Base-by-base conservation (phyloP, 75 land plant species). In the Selaginella moellendorffii region DNA sequence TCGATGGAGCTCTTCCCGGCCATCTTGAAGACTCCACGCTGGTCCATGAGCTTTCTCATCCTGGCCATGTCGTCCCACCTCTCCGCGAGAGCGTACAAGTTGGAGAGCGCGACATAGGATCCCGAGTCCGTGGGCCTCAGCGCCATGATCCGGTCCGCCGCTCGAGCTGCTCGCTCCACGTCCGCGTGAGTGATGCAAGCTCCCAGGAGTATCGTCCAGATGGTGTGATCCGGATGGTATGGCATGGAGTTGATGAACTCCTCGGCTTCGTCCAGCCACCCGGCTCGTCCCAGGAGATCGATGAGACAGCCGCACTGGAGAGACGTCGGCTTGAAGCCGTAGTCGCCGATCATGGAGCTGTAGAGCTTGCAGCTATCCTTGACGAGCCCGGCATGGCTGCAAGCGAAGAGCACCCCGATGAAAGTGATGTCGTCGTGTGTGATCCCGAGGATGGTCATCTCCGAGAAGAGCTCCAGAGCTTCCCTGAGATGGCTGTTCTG, bases 261-360 rank as follows among this genome's bases (percentile, higher is more conserved):
- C 1, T 54, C 28, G 46, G 84, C 84, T 63, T 76, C 77, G 25
- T 71, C 67, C 27, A 79, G 27, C 19, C 29, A 28, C 9, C 83
- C 83, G 24, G 80, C 80, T 28, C 83, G 77, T n/a, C 83, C 77
- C 18, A 81, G 72, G n/a, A 81, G 30, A 66, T 81, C 83, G 28
- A 80, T 79, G 77, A 80, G 68, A 67, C 83, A 77, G 1, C 76
- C 79, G 65, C 77, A 80, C 58, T 80, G 83, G 21, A 71, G 69
- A 24, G 71, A 61, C 21, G 69, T 61, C 0, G 83, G 80, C 9
- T 63, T 29, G 30, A 77, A 26, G 8, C 71, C 72, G 69, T 77
- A 68, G 26, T 51, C 64, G 25, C 52, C 28, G 24, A 1, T 54
- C 80, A 81, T 81, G 24, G 63, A 65, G 18, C 30, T 28, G 66